phyloP scores from a whole-genome alignment of 2,329 filamentous ascomycete species.

The Fonsecaea pugnacius region DNA sequence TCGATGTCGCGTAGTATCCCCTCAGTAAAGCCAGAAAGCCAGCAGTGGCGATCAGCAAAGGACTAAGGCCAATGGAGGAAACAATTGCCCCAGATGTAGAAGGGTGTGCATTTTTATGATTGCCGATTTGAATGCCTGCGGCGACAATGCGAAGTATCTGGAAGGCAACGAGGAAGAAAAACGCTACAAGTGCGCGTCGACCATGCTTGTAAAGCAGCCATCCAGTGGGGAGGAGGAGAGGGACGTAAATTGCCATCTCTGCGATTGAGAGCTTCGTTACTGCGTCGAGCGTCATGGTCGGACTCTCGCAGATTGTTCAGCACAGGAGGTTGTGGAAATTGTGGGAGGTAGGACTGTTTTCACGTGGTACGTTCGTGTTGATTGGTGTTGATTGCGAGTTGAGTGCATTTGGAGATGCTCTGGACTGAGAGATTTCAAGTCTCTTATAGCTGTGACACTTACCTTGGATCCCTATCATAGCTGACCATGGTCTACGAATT shows the following conservation, averaged over 20 bases:
- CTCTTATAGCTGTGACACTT: conserved; percentile 10
- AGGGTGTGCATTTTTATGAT: conserved; percentile 17
- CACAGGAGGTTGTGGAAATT: background rate
- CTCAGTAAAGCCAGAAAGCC: conserved; percentile 47
- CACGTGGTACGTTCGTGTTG: background rate
- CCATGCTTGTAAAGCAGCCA: conserved; percentile 46
- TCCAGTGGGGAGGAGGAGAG: conserved; percentile 41
- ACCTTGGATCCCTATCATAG: background rate
- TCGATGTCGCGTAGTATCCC: conserved; percentile 22
- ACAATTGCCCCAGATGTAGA: conserved; percentile 43
- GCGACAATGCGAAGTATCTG: conserved; percentile 46
- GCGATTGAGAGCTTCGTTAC: conserved; percentile 25
- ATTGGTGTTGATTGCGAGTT: conserved; percentile 1
- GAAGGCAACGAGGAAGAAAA: conserved; percentile 48
- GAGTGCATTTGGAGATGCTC: background rate
- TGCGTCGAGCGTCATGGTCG: conserved; percentile 21
- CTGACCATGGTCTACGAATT: background rate
- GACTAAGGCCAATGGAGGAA: conserved; percentile 47
- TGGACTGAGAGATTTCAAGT: background rate
- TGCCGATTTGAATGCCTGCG: conserved; percentile 39
- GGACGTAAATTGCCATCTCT: conserved; percentile 43
- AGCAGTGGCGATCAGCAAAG: conserved; percentile 40
- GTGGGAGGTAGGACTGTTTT: background rate
- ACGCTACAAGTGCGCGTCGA: conserved; percentile 44
- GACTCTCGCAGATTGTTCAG: background rate